Evolutionary conservation across 1,284 basidiomycete species (phyloP), one percentile per base, ranked within the genome.

Genomic region (Ceraceosorus bombacis): DNA sequence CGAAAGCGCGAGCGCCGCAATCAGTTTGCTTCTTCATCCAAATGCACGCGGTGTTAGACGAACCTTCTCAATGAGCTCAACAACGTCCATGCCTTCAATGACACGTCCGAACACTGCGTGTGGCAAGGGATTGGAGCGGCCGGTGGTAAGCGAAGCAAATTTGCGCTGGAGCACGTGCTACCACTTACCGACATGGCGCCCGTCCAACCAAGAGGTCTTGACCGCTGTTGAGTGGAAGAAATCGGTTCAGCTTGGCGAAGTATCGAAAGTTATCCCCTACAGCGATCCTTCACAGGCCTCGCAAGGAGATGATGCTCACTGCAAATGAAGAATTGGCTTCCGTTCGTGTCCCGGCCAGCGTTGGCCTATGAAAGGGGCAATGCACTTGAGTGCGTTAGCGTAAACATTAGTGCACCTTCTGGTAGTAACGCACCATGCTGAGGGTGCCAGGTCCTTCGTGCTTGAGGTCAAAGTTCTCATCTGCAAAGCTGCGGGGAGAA

Each of bases 161-260:
- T 6, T n/a, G 57, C 7, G 50, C 13, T 7, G 10, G 9, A 1
- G 36, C 13, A 54, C 53, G 17, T 6, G n/a, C 40, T 7, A 5
- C 27, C 39, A 67, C 63, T 62, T 60, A 67, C 69, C 69, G 46
- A 72, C 70, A 63, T 72, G 70, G 64, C 73, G 76, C 38, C 80
- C 83, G 75, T 91, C 88, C 27, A 91, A 81, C 78, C 90, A 89
- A 67, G 73, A 65, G 6, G 77, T 78, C 53, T 65, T 64, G 38
- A 70, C 71, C 12, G 52, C 50, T 57, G 15, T 36, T 1, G 36
- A 6, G 41, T 8, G 7, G 17, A 17, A 5, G 5, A 6, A 17
- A 49, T 15, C 8, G 13, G 15, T 36, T 17, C 15, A 57, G 41
- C 39, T 10, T 7, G n/a, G 8, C 8, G 17, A 41, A 17, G 38